These are phyloP conservation scores for Aspergillus steynii DNA, from an alignment of 495 filamentous ascomycete species.

Conservation along the genomic window DNA sequence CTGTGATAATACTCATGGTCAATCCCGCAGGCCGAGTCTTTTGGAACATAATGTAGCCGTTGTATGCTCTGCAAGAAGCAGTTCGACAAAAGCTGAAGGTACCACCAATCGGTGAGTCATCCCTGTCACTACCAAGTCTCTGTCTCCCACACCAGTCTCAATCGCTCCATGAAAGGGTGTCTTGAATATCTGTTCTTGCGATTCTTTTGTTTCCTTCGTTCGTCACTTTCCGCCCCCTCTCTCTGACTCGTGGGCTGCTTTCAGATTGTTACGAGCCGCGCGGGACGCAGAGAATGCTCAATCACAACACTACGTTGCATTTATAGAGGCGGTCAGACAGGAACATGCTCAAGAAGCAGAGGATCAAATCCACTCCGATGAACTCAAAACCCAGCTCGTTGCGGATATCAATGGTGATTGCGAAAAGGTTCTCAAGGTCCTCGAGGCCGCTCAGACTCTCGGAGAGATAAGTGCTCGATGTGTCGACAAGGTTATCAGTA, in stretches of 20 bases:
- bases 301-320: constrained; percentile 60
- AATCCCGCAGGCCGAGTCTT: constrained; percentile 59
- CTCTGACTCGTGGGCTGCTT: constrained; percentile 2
- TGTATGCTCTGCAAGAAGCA: constrained; percentile 91
- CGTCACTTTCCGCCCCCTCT: not conserved
- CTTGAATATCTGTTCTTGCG: not conserved
- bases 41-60: constrained; percentile 72
- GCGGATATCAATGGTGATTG: constrained; percentile 74
- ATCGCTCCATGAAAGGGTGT: too few species aligned
- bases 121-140: not conserved
- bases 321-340: constrained; percentile 71
- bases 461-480: constrained; percentile 75
- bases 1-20: constrained; percentile 7
- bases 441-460: constrained; percentile 60
- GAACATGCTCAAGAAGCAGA: constrained; percentile 73
- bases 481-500: constrained; percentile 87
- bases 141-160: not conserved
- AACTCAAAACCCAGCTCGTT: constrained; percentile 57
- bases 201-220: not conserved
- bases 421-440: constrained; percentile 54
- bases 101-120: constrained; percentile 89
- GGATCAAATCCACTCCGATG: constrained; percentile 57
- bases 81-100: constrained; percentile 83
- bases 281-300: constrained; percentile 63
- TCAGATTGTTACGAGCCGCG: constrained; percentile 68